Evolutionary conservation across 2,329 filamentous ascomycete genomes (phyloP), one percentile per base, ranked within the genome.

Genomic region (Alternaria viburni): DNA sequence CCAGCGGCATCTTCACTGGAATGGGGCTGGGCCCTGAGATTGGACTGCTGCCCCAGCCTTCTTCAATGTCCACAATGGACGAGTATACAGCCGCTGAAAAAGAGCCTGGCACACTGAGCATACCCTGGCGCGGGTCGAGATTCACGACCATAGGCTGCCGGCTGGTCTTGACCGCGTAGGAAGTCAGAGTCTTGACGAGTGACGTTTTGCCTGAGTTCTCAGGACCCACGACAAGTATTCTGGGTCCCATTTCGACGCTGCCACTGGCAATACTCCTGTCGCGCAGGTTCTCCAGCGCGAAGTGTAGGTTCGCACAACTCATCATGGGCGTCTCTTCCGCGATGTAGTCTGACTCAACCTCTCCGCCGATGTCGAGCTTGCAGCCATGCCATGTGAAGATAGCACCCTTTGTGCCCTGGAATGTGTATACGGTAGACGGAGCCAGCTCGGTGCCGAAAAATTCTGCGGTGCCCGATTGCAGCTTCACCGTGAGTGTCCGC

Each of bases 361-460:
- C 88, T 46, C 90, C 90, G 25, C 87, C 88, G 62, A 97, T 85
- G 79, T 97, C 92, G 64, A 99, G 83, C 57, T 89, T 89, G 81
- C 93, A 97, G 72, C 96, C 95, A 75, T 95, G 89, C 91, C 93
- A 97, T 54, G 94, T 97, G 79, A 92, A 92, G 74, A 99, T 91
- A 65, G 95, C 94, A 61, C 92, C 91, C 83, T 96, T 96, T 70
- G 87, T 88, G 59, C 93, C 92, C 49, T 87, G 86, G 80, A 99
- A 95, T 30, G 86, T 90, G 83, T 98, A 98, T 10, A 88, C 86
- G 55, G 91, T 91, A 60, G 91, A 91, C 10, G 88, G 86, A 11
- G 93, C 93, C 46, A 99, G 90, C 82, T 99, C 96, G 59, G 95
- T 94, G 77, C 96, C 96, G 77, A 98, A 97, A 75, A 97, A 89